These are phyloP conservation scores for Fusarium transvaalense DNA, from an alignment of 2,329 filamentous ascomycete genomes.

Conservation along the genomic window DNA sequence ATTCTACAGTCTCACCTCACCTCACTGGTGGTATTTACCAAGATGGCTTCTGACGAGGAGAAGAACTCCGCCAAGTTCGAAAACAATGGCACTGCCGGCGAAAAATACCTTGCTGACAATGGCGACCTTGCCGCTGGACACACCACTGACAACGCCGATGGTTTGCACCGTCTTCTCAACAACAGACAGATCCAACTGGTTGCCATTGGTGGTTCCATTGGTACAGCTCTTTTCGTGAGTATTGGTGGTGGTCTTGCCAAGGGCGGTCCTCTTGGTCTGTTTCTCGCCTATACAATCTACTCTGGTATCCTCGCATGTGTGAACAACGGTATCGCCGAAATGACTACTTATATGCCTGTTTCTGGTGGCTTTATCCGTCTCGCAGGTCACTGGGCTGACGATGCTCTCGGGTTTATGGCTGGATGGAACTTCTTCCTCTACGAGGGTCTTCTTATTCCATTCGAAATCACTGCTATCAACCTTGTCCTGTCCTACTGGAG, in stretches of 20 bases:
- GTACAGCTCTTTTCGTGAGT: slow-evolving; percentile 70
- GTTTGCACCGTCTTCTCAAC: slow-evolving; percentile 61
- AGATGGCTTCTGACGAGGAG: slow-evolving; percentile 47
- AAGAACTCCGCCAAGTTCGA: slow-evolving; percentile 49
- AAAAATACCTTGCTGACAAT: slow-evolving; percentile 40
- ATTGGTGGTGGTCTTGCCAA: slow-evolving; percentile 67
- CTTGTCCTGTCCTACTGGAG: slow-evolving; percentile 59
- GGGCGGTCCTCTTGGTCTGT: slow-evolving; percentile 63
- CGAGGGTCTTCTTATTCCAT: slow-evolving; percentile 59
- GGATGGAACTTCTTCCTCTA: slow-evolving; percentile 62
- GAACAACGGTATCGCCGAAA: slow-evolving; percentile 75
- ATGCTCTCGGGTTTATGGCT: slow-evolving; percentile 69
- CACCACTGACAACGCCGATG: slow-evolving; percentile 52
- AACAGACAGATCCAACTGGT: slow-evolving; percentile 71
- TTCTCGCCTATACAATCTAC: slow-evolving; percentile 71
- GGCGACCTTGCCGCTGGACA: slow-evolving; percentile 46
- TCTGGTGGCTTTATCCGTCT: slow-evolving; percentile 73
- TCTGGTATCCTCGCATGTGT: slow-evolving; percentile 68
- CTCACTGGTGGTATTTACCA: slow-evolving; percentile 26
- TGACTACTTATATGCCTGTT: slow-evolving; percentile 72
- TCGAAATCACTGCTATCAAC: slow-evolving; percentile 59
- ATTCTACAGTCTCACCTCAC: slow-evolving; percentile 1
- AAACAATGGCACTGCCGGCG: slow-evolving; percentile 42
- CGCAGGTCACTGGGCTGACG: slow-evolving; percentile 74
- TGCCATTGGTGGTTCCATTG: slow-evolving; percentile 69